Evolutionary conservation across 2,329 filamentous ascomycete genomes (phyloP), one percentile per base, ranked within the genome.

Genomic region (Colletotrichum gigasporum): DNA sequence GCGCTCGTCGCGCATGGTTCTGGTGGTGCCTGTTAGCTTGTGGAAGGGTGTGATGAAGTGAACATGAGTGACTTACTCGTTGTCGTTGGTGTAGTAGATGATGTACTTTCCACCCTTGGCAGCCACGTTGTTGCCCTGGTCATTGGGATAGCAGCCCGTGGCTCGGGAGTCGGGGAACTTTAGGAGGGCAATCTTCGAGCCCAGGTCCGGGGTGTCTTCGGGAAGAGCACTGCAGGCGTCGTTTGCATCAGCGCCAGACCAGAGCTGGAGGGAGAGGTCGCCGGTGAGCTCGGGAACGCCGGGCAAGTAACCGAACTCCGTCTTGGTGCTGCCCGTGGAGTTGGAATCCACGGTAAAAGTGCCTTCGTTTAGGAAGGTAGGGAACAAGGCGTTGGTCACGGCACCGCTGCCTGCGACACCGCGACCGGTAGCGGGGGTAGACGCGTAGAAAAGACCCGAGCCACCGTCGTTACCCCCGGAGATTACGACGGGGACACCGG

Each of bases 81-180:
- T 64, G 14, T 60, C 64, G 79, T 71, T 55, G 2, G 57, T 55
- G 24, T 61, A 56, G 44, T 50, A 65, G 4, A 65, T 9, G 35
- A 82, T 71, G 47, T 80, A 80, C 55, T 75, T 72, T 3, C 76
- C 81, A 24, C 79, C 80, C 45, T 76, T 78, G 4, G 74, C 77
- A 10, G 73, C 76, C 1, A 78, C 71, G 55, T 81, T 80, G 4
- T 74, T 73, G 63, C 78, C 80, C 22, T 68, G 72, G 59, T 76
- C 76, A 28, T 74, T 28, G 3, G 39, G 50, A 18, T 55, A 61
- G 32, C 56, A 82, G 14, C 68, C 73, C 55, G 76, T 76, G 22
- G 74, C 74, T 10, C 74, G 75, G 0, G 50, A 61, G 10, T 61
- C 32, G 32, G 58, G 58, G 39, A 61, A 73, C 10, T 74, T 74